A percentile compares a stretch with the other conserved stretches of the same genome.
phyloP scores from a whole-genome alignment of 1,284 basidiomycete species.

The Ganoderma multipileum region DNA sequence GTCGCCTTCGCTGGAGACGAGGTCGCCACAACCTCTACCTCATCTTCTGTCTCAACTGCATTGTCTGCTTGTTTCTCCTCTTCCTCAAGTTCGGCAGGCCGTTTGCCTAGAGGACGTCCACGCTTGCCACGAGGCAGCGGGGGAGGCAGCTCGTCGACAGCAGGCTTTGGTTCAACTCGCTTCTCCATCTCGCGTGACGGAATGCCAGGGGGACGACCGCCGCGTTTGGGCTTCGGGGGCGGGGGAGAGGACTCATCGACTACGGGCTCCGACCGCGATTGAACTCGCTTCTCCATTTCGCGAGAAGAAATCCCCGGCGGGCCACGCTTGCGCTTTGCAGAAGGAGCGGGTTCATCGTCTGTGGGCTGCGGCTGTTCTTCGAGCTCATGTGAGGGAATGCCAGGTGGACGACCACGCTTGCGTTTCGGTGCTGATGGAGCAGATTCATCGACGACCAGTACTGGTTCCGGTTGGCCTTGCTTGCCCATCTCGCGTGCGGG shows the following conservation, averaged over 20 bases:
- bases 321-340: neutral
- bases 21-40: neutral
- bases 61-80: neutral
- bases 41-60: neutral
- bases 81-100: slow-evolving; percentile 9
- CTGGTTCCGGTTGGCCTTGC: neutral
- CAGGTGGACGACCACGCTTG: too few species aligned
- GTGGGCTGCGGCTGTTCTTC: neutral
- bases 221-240: slow-evolving; percentile 7
- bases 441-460: neutral
- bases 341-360: neutral
- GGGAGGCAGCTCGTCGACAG: neutral
- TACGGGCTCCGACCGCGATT: neutral
- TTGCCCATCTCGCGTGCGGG: neutral
- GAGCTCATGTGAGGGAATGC: neutral
- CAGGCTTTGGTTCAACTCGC: neutral
- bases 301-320: neutral
- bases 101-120: slow-evolving; percentile 12
- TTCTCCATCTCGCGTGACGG: neutral
- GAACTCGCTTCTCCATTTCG: neutral
- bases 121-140: slow-evolving; percentile 6
- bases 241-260: neutral
- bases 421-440: neutral
- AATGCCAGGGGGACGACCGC: slow-evolving; percentile 14
- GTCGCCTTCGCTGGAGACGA: slow-evolving; percentile 1